Conservation (phyloP, 495 filamentous ascomycete genomes). For the Penicillium lividum region DNA sequence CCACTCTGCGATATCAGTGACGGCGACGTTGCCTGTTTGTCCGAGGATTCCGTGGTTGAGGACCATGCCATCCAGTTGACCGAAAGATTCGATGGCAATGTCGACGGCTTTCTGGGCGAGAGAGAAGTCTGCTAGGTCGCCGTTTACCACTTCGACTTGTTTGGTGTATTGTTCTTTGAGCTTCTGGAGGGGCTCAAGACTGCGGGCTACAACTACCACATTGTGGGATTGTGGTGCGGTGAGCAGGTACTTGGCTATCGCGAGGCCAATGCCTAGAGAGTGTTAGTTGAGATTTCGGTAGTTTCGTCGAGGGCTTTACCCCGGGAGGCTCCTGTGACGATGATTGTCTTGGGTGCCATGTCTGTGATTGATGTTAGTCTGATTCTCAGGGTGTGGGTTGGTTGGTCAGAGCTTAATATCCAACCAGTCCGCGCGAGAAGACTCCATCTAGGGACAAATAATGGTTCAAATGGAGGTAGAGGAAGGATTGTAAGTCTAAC, state of each 20-base stretch:
- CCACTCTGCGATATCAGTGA: conserved; percentile 70
- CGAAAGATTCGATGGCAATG: conserved; percentile 63
- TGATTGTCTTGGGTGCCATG: conserved; percentile 56
- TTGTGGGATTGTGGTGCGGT: conserved; percentile 58
- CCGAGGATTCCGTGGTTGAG: conserved; percentile 84
- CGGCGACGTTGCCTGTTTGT: conserved; percentile 71
- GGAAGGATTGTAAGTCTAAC: not conserved
- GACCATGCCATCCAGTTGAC: conserved; percentile 76
- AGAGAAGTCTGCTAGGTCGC: conserved; percentile 70
- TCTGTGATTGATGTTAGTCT: conserved; percentile 3
- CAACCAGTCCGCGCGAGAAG: not conserved
- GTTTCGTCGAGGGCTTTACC: conserved; percentile 36
- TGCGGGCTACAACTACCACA: conserved; percentile 76
- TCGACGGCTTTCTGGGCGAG: conserved; percentile 63
- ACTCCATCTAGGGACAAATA: not conserved
- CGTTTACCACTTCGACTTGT: conserved; percentile 70
- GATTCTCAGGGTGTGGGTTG: not conserved
- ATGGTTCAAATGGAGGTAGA: not conserved
- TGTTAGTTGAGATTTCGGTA: not conserved
- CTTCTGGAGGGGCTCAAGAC: conserved; percentile 60
- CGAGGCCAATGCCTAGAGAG: conserved; percentile 73
- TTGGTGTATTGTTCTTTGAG: conserved; percentile 64
- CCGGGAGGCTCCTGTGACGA: conserved; percentile 64
- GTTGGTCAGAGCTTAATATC: not conserved
- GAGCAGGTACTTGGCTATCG: conserved; percentile 73